A percentile compares a stretch with the other conserved stretches of the same genome.
Evolutionary conservation across 2,329 filamentous ascomycete species (phyloP).

Genomic region (Zasmidium angulare): DNA sequence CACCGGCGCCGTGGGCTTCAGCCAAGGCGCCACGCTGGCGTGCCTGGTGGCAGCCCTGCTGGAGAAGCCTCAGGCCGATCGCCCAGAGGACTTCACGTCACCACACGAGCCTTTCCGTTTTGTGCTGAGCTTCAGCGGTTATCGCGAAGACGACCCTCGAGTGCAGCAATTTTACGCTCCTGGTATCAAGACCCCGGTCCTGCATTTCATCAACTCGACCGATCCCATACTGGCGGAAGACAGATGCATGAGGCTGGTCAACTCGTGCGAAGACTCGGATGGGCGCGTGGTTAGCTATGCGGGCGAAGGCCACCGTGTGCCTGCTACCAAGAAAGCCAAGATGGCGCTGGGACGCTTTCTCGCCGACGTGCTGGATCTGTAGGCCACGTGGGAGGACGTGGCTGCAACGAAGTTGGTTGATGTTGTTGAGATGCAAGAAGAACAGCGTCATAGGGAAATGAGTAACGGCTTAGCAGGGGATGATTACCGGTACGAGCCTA

Average conservation of each 20-base stretch:
- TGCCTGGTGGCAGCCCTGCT: neutral
- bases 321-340: neutral
- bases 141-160: neutral
- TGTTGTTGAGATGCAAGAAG: too few relatives aligned
- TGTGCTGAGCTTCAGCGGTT: neutral
- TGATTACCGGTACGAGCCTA: too few relatives aligned
- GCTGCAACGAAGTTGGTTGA: neutral
- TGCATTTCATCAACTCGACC: neutral
- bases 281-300: neutral
- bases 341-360: neutral
- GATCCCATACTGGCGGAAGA: neutral
- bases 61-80: neutral
- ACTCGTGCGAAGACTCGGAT: neutral
- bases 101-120: neutral
- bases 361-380: neutral
- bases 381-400: neutral
- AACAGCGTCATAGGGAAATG: too few relatives aligned
- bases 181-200: neutral
- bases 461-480: too few relatives aligned
- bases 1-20: neutral
- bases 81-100: neutral
- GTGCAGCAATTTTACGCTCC: neutral
- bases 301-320: neutral
- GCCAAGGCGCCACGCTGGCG: neutral
- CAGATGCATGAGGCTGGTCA: neutral